Percentiles rank a stretch among this genome's conserved stretches.
phyloP scores from a whole-genome alignment of 768 basidiomycete genomes.

The Crucibulum laeve region DNA sequence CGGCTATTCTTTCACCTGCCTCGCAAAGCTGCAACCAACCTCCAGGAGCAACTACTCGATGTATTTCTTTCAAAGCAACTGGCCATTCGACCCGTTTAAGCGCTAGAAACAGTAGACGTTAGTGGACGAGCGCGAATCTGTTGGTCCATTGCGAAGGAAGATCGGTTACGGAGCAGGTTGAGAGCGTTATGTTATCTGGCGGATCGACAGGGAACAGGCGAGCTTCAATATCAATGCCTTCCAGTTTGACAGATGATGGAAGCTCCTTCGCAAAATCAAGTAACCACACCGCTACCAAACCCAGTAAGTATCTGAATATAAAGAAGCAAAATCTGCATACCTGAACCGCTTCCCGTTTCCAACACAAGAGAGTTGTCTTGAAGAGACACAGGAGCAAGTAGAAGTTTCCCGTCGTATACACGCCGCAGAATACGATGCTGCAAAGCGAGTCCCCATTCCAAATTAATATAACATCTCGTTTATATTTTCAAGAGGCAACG shows the following conservation, averaged over 20 bases:
- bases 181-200: slow-evolving; percentile 7
- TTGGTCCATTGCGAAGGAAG: slow-evolving; percentile 9
- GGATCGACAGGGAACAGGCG: slow-evolving; percentile 7
- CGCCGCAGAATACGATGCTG: slow-evolving; percentile 10
- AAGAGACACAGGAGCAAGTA: slow-evolving; percentile 7
- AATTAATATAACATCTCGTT: not conserved
- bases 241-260: not conserved
- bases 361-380: slow-evolving; percentile 6
- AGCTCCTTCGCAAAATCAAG: not conserved
- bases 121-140: slow-evolving; percentile 11
- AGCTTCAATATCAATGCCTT: slow-evolving; percentile 8
- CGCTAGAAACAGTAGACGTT: slow-evolving; percentile 10
- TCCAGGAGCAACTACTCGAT: slow-evolving; percentile 12
- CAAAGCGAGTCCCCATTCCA: slow-evolving; percentile 1
- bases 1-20: slow-evolving; percentile 2
- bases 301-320: not conserved
- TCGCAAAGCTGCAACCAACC: slow-evolving; percentile 13
- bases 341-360: slow-evolving; percentile 9
- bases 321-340: not conserved
- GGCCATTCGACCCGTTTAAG: slow-evolving; percentile 9
- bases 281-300: not conserved
- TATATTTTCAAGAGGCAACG: not conserved
- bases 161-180: slow-evolving; percentile 4
- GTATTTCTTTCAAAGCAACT: slow-evolving; percentile 6
- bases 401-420: slow-evolving; percentile 7